Base-by-base conservation (phyloP, 257 asterid species). In the Forsythia viridissima region DNA sequence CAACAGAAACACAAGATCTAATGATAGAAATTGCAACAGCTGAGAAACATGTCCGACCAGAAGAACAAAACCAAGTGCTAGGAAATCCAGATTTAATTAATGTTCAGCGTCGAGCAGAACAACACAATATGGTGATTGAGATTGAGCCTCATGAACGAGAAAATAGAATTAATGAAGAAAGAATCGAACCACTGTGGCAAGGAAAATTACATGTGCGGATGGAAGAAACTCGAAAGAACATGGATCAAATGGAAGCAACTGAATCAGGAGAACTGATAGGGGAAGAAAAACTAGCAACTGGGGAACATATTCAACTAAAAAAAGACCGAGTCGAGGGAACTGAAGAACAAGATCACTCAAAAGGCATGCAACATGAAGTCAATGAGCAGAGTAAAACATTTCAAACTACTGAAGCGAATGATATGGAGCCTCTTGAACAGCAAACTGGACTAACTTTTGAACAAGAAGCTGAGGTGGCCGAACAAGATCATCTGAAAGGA, bases 51-150 rank as follows among this genome's bases (percentile, higher is more conserved):
- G 69, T 43, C 74, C 72, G n/a, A 51, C 42, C 5, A 10, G 55
- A 70, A 59, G 83, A 76, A 77, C 79, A 63, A 63, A 40, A 63
- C 18, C 42, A 76, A 18, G 39, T 34, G 42, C 77, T 69, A 55
- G 55, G 36, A 48, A 16, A 77, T 44, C 70, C 52, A 68, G 63
- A 75, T 48, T 40, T 18, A 12, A 73, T 21, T 66, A 57, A 43
- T 78, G 71, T 40, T 42, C 44, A 40, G 12, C 44, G 77, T 52
- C 80, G 9, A 76, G 84, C 13, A 42, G 72, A 68, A 13, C 78
- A 57, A 79, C 72, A 42, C 61, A 11, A 55, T 76, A 44, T 63
- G 74, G 70, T 76, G 40, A 41, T 39, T 61, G 75, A 57, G 44
- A 43, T 71, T 48, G 81, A 72, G 15, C 13, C 77, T n/a, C 68